Base-by-base conservation (phyloP, 768 basidiomycete species). In the Kwoniella sp. region DNA sequence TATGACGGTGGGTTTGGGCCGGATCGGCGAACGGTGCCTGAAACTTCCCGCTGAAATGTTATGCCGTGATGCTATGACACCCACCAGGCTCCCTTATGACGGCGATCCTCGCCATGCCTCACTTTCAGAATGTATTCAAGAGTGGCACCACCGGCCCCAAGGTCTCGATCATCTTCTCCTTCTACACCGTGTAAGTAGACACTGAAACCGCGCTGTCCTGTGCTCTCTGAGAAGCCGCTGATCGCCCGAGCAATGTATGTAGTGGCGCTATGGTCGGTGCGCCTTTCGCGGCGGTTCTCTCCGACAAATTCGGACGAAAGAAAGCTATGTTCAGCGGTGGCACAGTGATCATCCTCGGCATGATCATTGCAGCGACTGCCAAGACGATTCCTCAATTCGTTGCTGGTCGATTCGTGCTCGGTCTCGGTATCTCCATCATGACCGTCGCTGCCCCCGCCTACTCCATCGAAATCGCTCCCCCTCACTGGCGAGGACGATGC, bases 391-490 rank as follows among this genome's bases (percentile, higher is more conserved):
- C 79, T 4, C 86, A 86, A 67, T 84, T 87, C 58, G 81, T 86
- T 38, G 85, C 79, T 22, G 86, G 86, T 50, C 71, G 75, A 38
- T 80, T 80, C 68, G 79, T 86, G 47, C 81, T 87, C 38, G 86
- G 86, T 29, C 84, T 86, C 68, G 85, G 86, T 63, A 85, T 86
- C 17, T 67, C 72, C 58, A 76, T 81, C 68, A 73, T 82, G 71
- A 78, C 79, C 12, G 67, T 72, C 30, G 77, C 71, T 26, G 77
- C 77, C 26, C 75, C 78, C 7, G 75, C 81, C 1, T 87, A 86
- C 73, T 84, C 84, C 9, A 84, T 85, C 22, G 87, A 88, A 75
- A 85, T 87, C 76, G 84, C 85, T 13, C 87, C 87, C 51, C 67
- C 67, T 26, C 67, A 69, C 29, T 69, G 67, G 67, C 62, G 67